Conservation (phyloP, 2,329 filamentous ascomycete species). For the Sphaerulina populicola region DNA sequence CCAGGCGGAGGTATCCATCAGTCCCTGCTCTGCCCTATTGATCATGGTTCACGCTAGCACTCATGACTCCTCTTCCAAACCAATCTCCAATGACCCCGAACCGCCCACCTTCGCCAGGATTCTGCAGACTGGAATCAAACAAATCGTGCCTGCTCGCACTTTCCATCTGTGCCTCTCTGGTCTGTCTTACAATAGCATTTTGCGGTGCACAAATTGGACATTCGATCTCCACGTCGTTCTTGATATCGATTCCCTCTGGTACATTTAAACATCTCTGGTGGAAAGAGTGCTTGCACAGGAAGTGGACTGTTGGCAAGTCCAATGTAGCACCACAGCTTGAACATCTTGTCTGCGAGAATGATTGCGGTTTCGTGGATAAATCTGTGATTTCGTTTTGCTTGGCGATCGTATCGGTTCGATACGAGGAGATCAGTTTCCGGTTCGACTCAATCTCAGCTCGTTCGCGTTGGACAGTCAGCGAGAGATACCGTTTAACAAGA, state of each 20-base stretch:
- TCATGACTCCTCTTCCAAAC: conserved; percentile 91
- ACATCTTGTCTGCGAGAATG: conserved; percentile 86
- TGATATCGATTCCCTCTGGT: conserved; percentile 33
- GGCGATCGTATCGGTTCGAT: conserved; percentile 71
- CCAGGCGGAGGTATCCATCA: too few relatives aligned
- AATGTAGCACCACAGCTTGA: conserved; percentile 68
- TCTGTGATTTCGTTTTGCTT: conserved; percentile 72
- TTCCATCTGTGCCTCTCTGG: conserved; percentile 77
- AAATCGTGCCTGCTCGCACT: conserved; percentile 79
- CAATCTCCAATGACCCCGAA: conserved; percentile 91
- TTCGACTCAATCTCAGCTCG: conserved; percentile 76
- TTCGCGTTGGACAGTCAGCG: conserved; percentile 80
- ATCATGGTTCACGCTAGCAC: conserved; percentile 28
- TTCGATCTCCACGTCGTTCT: conserved; percentile 58
- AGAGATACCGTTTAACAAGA: conserved; percentile 88
- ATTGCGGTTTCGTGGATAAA: conserved; percentile 67
- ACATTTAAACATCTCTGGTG: conserved; percentile 80
- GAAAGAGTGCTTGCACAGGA: conserved; percentile 94
- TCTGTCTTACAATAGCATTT: conserved; percentile 81
- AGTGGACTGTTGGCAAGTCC: conserved; percentile 86
- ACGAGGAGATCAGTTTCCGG: conserved; percentile 69
- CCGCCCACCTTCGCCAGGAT: conserved; percentile 60
- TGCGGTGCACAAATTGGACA: conserved; percentile 78
- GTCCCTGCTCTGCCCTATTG: not conserved
- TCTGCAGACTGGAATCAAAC: conserved; percentile 70